Conservation (phyloP, 2,329 filamentous ascomycete species). For the Exophiala xenobiotica region DNA sequence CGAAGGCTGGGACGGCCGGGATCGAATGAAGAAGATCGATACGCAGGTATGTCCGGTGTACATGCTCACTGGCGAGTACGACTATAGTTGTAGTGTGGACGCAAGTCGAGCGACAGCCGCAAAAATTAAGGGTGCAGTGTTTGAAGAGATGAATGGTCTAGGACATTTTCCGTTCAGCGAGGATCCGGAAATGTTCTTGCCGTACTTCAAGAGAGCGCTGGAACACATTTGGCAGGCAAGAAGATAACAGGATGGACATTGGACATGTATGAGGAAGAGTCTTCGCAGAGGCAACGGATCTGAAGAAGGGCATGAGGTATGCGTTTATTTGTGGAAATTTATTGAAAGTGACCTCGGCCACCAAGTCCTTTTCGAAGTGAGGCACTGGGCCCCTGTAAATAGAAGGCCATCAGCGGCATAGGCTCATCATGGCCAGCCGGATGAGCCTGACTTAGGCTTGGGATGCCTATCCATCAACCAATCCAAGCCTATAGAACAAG, state of each 20-base stretch:
- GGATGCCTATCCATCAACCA: too few species aligned
- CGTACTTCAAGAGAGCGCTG: conserved; percentile 21
- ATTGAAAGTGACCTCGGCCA: too few species aligned
- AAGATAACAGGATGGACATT: neutral
- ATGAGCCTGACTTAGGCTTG: too few species aligned
- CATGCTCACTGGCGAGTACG: conserved; percentile 47
- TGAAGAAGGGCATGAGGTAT: too few species aligned
- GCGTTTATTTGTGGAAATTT: too few species aligned
- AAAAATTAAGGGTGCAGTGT: conserved; percentile 24
- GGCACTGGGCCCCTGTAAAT: too few species aligned
- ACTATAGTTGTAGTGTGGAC: conserved; percentile 24
- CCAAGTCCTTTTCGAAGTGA: too few species aligned
- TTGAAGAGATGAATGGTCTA: conserved; percentile 25
- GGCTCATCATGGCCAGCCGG: too few species aligned
- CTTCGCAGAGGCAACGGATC: too few species aligned
- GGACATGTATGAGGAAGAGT: too few species aligned
- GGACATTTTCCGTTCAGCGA: conserved; percentile 28
- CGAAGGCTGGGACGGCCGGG: conserved; percentile 50
- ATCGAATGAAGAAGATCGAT: conserved; percentile 46
- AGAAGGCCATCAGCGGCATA: too few species aligned
- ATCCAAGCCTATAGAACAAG: too few species aligned
- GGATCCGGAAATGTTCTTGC: conserved; percentile 22
- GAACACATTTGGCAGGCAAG: conserved; percentile 13
- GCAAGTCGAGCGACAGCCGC: conserved; percentile 19
- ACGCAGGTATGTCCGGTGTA: conserved; percentile 51